Base-by-base conservation (phyloP, 495 filamentous ascomycete genomes). In the Penicillium desertorum region DNA sequence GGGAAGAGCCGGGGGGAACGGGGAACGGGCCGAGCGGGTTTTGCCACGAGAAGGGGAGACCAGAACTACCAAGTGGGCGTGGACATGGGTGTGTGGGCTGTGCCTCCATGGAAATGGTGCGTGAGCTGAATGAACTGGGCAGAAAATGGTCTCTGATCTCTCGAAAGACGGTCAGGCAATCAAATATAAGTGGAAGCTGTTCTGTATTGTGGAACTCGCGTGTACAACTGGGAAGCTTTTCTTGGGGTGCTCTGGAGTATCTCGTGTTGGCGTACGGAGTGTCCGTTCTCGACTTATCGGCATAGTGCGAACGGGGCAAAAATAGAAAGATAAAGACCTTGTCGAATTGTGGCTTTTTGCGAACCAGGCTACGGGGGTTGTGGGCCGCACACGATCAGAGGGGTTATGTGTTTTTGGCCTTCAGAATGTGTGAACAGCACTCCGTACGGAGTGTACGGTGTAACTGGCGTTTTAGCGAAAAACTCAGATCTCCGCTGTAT, bases 11-110 rank as follows among this genome's bases (percentile, higher is more conserved):
- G 58, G 23, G 23, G 22, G 23, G 27, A 29, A 29, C 27, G 64
- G 61, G 65, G 66, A 56, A 66, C 66, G 66, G 66, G 63, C 66
- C 66, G 66, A 62, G 56, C 53, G 54, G 58, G 59, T 43, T 58
- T 66, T 44, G 47, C 63, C 65, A 68, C 57, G 44, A 51, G 36
- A 29, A 45, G 51, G 37, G 34, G 6, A 29, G 23, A 37, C 36
- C 23, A 46, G 52, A 29, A 29, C 27, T 44, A 34, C 7, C 17
- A 42, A 45, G 43, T 44, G 45, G 16, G 29, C 10, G 46, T 14
- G 30, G 54, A 27, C 37, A 34, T 11, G 30, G 29, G 27, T 9
- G 5, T 51, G 54, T 30, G 56, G 44, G 32, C 16, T 50, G 46
- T 49, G 53, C 20, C 36, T 47, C 43, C 30, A 46, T 46, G 36